phyloP scores from a whole-genome alignment of 768 basidiomycete species.

The Lentinula edodes region DNA sequence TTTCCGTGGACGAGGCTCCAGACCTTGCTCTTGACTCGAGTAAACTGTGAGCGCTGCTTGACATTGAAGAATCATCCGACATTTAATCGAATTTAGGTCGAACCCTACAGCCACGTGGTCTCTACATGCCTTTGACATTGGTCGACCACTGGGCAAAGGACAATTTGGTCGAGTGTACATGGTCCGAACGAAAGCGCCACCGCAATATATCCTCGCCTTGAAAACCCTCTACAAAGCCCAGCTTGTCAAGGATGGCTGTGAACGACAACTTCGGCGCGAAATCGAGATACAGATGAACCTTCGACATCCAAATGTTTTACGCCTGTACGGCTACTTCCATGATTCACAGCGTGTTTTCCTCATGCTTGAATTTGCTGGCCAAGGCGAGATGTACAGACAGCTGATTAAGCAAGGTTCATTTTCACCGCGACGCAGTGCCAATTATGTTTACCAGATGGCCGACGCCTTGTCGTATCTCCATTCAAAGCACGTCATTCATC shows the following conservation, averaged over 20 bases:
- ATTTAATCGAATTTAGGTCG: background rate
- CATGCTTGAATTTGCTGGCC: conserved; percentile 96
- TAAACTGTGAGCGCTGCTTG: conserved; percentile 41
- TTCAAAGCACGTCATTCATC: conserved; percentile 93
- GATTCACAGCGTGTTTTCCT: conserved; percentile 96
- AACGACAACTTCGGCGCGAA: conserved; percentile 95
- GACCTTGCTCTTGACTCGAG: conserved; percentile 85
- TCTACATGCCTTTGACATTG: conserved; percentile 86
- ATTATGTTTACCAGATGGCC: conserved; percentile 98
- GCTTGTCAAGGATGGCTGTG: conserved; percentile 84
- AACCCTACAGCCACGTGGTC: conserved; percentile 70
- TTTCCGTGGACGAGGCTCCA: conserved; percentile 72
- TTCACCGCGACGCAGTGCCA: conserved; percentile 77
- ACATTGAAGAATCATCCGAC: too few species aligned
- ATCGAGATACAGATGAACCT: conserved; percentile 98
- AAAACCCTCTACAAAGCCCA: conserved; percentile 97
- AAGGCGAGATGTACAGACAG: conserved; percentile 96
- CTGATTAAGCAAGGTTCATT: conserved; percentile 82
- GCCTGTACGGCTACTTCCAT: conserved; percentile 96
- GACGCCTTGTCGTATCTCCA: conserved; percentile 93
- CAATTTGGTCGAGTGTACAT: conserved; percentile 98
- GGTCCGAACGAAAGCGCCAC: conserved; percentile 88
- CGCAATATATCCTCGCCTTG: conserved; percentile 91
- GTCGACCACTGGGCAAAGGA: conserved; percentile 95
- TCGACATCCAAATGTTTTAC: conserved; percentile 89